Evolutionary conservation across 495 filamentous ascomycete species (phyloP), one percentile per base, ranked within the genome.

Genomic region (Daldinia caldariorum): DNA sequence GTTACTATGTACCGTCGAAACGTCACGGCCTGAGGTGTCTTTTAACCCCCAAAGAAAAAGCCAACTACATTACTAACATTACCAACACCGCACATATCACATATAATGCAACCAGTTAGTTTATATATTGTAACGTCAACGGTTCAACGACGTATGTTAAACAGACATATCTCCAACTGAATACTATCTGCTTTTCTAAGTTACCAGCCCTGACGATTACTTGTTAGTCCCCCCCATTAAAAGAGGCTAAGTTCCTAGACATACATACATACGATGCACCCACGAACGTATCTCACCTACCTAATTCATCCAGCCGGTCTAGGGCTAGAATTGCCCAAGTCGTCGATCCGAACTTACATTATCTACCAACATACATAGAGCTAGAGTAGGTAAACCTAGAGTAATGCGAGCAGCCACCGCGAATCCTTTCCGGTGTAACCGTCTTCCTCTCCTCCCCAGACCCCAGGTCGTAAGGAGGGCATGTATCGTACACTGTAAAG

Each of bases 361-460:
- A 26, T 3, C 26, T 26, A 26, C 26, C 26, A 26, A 26, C 26
- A 1, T 26, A 26, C 26, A 26, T n/a, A n/a, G n/a, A n/a, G n/a
- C n/a, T n/a, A n/a, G n/a, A n/a, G n/a, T n/a, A n/a, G n/a, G 26
- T 26, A 26, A 26, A 26, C 26, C 26, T 26, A 26, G 62, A 50
- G 37, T 49, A 53, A 57, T 55, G 39, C 41, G 32, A 39, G 43
- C 35, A 62, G 31, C 58, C 51, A 50, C 34, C 18, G n/a, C 18
- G n/a, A 71, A 61, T 63, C 69, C 63, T 67, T 67, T 53, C 58
- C 53, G 58, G 29, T 63, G 59, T 26, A 63, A 67, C 69, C 69
- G 10, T 61, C 32, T 3, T 39, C 63, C 6, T 39, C 63, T 67
- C 39, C 6, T 39, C 63, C 63, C 39, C 58, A 45, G 41, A 12